Conservation (phyloP, 2,329 filamentous ascomycete genomes). For the Emmonsia crescens region DNA sequence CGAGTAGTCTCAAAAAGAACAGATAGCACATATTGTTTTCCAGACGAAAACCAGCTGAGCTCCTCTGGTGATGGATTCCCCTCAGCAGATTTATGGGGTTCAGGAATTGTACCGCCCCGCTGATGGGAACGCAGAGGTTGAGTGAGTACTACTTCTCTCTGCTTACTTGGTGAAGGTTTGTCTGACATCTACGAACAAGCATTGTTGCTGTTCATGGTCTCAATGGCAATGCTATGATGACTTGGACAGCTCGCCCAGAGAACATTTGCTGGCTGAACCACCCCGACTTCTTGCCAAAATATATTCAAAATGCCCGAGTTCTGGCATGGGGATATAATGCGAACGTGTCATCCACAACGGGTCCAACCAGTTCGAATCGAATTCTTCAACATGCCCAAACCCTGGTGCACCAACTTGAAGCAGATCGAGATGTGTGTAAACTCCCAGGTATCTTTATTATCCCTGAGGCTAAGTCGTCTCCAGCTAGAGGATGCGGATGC, state of each 20-base stretch:
- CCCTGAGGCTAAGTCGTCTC: conserved; percentile 7
- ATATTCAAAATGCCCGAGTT: conserved; percentile 21
- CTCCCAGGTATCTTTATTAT: conserved; percentile 5
- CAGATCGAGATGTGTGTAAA: conserved; percentile 22
- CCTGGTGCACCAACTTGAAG: conserved; percentile 23
- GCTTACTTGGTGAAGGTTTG: neutral
- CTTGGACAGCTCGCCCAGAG: conserved; percentile 27
- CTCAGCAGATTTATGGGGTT: conserved; percentile 8
- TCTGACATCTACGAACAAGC: conserved; percentile 10
- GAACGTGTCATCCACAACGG: conserved; percentile 15
- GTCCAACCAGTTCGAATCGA: conserved; percentile 21
- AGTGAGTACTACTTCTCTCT: conserved; percentile 8
- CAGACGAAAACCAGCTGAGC: neutral
- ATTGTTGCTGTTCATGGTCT: conserved; percentile 36
- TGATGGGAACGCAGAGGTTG: conserved; percentile 9
- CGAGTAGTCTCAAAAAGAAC: neutral
- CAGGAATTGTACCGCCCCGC: conserved; percentile 13
- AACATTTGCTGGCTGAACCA: conserved; percentile 29
- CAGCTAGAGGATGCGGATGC: conserved; percentile 22
- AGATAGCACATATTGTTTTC: neutral
- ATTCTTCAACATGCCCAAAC: conserved; percentile 29
- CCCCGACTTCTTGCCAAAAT: conserved; percentile 21
- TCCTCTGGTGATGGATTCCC: neutral
- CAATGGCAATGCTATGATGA: conserved; percentile 28
- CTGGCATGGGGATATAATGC: conserved; percentile 25